These are phyloP conservation scores for Fraxinus albicans DNA, from an alignment of 305 asterid genomes.

Conservation along the genomic window DNA sequence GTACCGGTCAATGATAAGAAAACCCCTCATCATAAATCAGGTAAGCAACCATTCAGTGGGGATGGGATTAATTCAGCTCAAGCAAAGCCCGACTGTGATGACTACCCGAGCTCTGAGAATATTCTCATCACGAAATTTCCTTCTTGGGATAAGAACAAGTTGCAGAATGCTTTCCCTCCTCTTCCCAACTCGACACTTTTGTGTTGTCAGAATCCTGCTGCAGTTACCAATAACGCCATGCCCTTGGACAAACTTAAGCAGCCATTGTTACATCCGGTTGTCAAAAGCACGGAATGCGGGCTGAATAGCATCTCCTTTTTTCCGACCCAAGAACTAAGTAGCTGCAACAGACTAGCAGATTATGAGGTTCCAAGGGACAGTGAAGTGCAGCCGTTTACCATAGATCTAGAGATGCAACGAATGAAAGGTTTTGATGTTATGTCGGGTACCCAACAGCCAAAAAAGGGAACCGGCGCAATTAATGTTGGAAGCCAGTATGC, in stretches of 20 bases:
- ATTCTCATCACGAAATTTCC: constrained; percentile 42
- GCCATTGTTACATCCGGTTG: constrained; percentile 8
- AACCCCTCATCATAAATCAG: constrained; percentile 33
- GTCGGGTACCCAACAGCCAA: constrained; percentile 52
- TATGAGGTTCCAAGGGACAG: constrained; percentile 41
- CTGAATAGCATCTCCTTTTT: constrained; percentile 50
- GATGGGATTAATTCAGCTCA: constrained; percentile 45
- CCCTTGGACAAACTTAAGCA: constrained; percentile 54
- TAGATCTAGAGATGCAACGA: constrained; percentile 75
- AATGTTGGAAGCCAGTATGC: constrained; percentile 54
- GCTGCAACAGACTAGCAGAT: constrained; percentile 43
- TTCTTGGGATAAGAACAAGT: constrained; percentile 56
- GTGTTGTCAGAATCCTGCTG: constrained; percentile 76
- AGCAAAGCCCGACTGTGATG: constrained; percentile 41
- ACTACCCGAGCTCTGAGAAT: constrained; percentile 46
- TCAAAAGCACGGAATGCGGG: constrained; percentile 33
- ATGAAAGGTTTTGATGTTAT: constrained; percentile 59
- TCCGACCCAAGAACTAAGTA: constrained; percentile 33
- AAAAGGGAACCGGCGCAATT: constrained; percentile 53
- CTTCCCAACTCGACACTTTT: constrained; percentile 64
- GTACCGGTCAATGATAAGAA: constrained; percentile 27
- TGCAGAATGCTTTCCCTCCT: constrained; percentile 50
- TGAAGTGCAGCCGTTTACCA: constrained; percentile 40
- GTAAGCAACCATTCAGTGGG: constrained; percentile 34
- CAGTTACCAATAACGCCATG: constrained; percentile 44